Percentiles rank a stretch among this genome's conserved stretches.
phyloP scores from a whole-genome alignment of 345 rosid species.

The Camelina hispida region DNA sequence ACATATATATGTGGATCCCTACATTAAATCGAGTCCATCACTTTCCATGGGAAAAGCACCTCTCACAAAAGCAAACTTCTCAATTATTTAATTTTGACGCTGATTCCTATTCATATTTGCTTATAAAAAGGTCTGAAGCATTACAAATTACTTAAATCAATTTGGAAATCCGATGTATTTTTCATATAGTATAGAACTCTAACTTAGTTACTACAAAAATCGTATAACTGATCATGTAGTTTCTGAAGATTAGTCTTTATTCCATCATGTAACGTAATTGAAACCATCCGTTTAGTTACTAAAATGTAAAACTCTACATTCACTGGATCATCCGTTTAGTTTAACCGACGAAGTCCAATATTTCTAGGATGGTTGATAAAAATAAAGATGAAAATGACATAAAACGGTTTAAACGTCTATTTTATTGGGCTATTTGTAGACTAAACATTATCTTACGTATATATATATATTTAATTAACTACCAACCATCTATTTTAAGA shows the following conservation, averaged over 20 bases:
- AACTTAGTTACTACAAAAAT: background rate
- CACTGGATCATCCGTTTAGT: background rate
- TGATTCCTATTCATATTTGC: conserved; percentile 1
- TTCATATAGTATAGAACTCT: background rate
- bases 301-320: background rate
- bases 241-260: background rate
- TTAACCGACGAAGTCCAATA: background rate
- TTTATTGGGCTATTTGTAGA: background rate
- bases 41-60: conserved; percentile 38
- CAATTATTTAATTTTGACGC: conserved; percentile 34
- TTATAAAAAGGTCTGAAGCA: background rate
- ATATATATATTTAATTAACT: background rate
- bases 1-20: conserved; percentile 44
- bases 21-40: conserved; percentile 44
- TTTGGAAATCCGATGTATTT: background rate
- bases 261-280: background rate
- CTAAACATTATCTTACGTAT: conserved; percentile 5
- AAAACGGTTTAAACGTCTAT: background rate
- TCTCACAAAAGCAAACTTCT: conserved; percentile 30
- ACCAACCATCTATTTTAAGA: background rate
- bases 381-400: background rate
- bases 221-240: background rate
- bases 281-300: background rate
- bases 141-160: background rate
- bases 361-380: background rate